A percentile compares a stretch with the other conserved stretches of the same genome.
Conservation (phyloP, 192 early-diverging fungal genomes). For the Chytriomyces sp. region DNA sequence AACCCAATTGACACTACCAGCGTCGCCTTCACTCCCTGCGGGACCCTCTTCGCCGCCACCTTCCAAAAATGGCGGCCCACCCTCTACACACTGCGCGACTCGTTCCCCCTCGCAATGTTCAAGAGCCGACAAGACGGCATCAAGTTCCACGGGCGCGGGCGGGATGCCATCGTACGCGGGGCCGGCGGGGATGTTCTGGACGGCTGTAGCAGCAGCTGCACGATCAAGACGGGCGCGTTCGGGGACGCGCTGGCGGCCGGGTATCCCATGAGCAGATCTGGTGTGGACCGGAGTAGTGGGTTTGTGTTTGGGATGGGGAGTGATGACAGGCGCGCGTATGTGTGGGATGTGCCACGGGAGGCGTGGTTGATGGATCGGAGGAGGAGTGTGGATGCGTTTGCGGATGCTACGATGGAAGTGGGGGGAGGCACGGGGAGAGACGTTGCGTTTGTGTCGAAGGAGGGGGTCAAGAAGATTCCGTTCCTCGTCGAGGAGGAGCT, state of each 20-base stretch:
- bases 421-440: too few species aligned
- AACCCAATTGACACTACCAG: constrained; percentile 14
- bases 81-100: constrained; percentile 8
- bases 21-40: constrained; percentile 26
- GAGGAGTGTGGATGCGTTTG: neutral
- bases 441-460: neutral
- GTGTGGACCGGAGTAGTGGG: neutral
- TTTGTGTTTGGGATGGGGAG: constrained; percentile 25
- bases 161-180: neutral
- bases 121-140: constrained; percentile 15
- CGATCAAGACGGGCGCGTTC: constrained; percentile 24
- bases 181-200: neutral
- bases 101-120: constrained; percentile 9
- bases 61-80: constrained; percentile 27
- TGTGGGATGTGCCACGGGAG: constrained; percentile 20
- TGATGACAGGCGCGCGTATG: constrained; percentile 28
- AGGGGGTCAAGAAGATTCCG: neutral
- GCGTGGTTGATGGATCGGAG: constrained; percentile 10
- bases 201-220: constrained; percentile 11
- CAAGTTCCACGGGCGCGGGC: neutral
- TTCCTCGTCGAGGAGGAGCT: constrained; percentile 4
- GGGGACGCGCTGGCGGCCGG: neutral
- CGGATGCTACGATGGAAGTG: neutral
- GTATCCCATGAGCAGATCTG: neutral
- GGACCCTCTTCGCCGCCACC: constrained; percentile 15